Evolutionary conservation across 1,284 basidiomycete genomes (phyloP).

Genomic region (Naganishia cerealis): DNA sequence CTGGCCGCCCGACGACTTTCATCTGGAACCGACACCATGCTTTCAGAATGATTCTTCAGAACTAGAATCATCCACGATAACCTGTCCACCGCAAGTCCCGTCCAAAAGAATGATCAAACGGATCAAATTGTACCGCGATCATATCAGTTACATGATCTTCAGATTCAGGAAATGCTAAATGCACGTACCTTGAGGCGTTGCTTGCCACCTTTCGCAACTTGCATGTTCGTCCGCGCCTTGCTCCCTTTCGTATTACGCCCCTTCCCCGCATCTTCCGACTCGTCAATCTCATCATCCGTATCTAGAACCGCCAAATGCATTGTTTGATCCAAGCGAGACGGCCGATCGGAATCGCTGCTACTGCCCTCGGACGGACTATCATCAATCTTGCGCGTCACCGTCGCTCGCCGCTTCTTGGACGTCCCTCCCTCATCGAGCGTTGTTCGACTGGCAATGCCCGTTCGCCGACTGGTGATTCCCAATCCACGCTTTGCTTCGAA

Average conservation of each 20-base stretch:
- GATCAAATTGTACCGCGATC: background rate
- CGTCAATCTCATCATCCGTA: background rate
- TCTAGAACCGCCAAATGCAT: background rate
- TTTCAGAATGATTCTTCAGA: background rate
- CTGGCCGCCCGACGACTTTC: too few species aligned
- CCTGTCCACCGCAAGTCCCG: background rate
- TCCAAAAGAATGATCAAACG: too few species aligned
- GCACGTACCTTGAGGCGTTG: background rate
- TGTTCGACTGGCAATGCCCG: background rate
- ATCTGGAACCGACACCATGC: too few species aligned
- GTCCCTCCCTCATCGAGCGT: background rate
- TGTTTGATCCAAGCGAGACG: background rate
- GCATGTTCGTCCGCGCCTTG: background rate
- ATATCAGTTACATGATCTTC: background rate
- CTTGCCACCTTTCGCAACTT: background rate
- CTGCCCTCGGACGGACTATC: background rate
- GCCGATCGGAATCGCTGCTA: background rate
- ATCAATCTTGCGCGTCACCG: background rate
- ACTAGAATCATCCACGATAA: background rate
- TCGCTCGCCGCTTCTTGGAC: background rate
- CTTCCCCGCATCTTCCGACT: background rate
- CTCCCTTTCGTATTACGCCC: background rate
- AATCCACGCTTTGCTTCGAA: constrained; percentile 51
- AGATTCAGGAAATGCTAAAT: background rate
- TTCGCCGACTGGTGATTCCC: constrained; percentile 13